These are phyloP conservation scores for Quercus bicolor DNA, from an alignment of 306 rosid genomes.

Conservation along the genomic window DNA sequence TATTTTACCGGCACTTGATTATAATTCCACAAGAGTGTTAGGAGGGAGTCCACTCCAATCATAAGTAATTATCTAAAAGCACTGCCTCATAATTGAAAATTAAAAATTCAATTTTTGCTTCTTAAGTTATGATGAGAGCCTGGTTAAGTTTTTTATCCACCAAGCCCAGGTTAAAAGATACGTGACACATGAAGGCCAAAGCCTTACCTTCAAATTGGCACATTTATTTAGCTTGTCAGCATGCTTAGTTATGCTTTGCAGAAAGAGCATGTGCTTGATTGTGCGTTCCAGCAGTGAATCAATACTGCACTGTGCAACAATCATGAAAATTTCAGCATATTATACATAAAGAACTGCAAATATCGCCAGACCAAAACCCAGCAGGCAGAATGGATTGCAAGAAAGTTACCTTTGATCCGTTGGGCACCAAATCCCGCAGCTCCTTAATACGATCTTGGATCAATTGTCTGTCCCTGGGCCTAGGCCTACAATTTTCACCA, in stretches of 20 bases:
- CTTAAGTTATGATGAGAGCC: neutral
- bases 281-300: conserved; percentile 91
- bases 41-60: neutral
- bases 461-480: conserved; percentile 98
- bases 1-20: neutral
- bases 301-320: conserved; percentile 75
- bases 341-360: conserved; percentile 12
- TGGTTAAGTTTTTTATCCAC: conserved; percentile 1
- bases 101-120: conserved; percentile 2
- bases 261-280: conserved; percentile 85
- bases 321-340: conserved; percentile 30
- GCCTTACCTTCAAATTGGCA: conserved; percentile 55
- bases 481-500: conserved; percentile 88
- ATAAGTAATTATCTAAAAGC: neutral
- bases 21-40: neutral
- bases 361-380: conserved; percentile 18
- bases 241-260: conserved; percentile 82
- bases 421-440: conserved; percentile 88
- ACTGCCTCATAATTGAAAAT: neutral
- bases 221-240: conserved; percentile 78
- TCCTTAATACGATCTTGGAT: conserved; percentile 98
- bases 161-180: neutral
- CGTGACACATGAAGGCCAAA: conserved; percentile 5
- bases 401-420: conserved; percentile 77
- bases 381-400: neutral